These are phyloP conservation scores for Citrus australasica DNA, from an alignment of 345 rosid genomes.

Conservation along the genomic window DNA sequence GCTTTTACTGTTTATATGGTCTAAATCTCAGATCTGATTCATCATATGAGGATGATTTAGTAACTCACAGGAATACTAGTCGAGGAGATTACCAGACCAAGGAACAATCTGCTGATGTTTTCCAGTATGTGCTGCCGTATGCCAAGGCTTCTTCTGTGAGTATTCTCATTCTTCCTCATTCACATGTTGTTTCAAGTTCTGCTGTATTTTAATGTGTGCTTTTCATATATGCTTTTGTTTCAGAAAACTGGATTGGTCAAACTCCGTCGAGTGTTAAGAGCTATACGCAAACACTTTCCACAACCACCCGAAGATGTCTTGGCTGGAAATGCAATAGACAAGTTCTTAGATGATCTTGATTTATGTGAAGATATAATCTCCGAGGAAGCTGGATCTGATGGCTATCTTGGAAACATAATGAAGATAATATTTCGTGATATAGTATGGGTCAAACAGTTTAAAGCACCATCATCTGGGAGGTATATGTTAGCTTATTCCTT, in stretches of 20 bases:
- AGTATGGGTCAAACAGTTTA: constrained; percentile 66
- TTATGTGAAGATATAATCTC: constrained; percentile 87
- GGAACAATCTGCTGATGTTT: constrained; percentile 97
- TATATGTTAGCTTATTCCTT: constrained; percentile 20
- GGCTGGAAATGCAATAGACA: constrained; percentile 74
- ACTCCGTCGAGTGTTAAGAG: constrained; percentile 93
- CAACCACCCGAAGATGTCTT: constrained; percentile 90
- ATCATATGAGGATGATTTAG: constrained; percentile 86
- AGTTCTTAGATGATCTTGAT: constrained; percentile 76
- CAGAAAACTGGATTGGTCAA: constrained; percentile 94
- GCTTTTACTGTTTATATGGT: constrained; percentile 96
- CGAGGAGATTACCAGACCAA: constrained; percentile 97
- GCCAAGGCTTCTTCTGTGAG: constrained; percentile 94
- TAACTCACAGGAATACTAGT: constrained; percentile 79
- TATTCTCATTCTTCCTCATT: constrained; percentile 24
- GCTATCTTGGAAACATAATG: constrained; percentile 65
- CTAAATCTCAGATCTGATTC: constrained; percentile 91
- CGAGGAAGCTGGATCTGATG: constrained; percentile 80
- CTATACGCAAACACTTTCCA: constrained; percentile 88
- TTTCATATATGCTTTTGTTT: constrained; percentile 17
- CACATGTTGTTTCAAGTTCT: not conserved
- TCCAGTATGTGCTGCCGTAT: constrained; percentile 86
- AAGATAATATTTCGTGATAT: constrained; percentile 55
- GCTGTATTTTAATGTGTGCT: constrained; percentile 5
- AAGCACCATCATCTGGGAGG: constrained; percentile 53